phyloP scores from a whole-genome alignment of 768 basidiomycete species.

The Trametes villosa region DNA sequence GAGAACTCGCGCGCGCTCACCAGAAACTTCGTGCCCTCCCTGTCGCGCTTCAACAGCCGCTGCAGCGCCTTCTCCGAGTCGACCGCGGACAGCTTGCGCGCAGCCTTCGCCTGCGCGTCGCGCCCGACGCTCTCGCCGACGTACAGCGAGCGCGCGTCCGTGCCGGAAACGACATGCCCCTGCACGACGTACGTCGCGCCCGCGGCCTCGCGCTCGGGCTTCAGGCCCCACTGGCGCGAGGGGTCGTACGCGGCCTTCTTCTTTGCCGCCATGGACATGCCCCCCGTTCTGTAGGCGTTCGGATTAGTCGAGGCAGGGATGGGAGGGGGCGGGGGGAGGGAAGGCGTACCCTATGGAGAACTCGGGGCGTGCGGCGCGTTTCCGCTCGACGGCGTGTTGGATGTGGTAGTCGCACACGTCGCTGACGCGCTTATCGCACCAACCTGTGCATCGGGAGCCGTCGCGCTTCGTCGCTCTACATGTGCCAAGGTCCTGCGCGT shows the following conservation, averaged over 20 bases:
- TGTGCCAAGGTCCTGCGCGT: slow-evolving; percentile 84
- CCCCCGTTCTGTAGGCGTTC: slow-evolving; percentile 60
- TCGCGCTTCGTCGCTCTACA: slow-evolving; percentile 80
- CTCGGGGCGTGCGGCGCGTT: slow-evolving; percentile 80
- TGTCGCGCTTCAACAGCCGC: slow-evolving; percentile 63
- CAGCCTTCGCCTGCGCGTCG: slow-evolving; percentile 77
- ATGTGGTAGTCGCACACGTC: slow-evolving; percentile 94
- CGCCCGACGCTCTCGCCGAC: slow-evolving; percentile 76
- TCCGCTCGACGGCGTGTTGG: slow-evolving; percentile 74
- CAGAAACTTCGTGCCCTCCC: slow-evolving; percentile 68
- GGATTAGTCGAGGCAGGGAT: neutral
- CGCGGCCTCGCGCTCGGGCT: slow-evolving; percentile 49
- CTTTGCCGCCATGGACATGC: slow-evolving; percentile 58
- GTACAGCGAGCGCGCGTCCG: slow-evolving; percentile 47
- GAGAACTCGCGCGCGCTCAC: slow-evolving; percentile 59
- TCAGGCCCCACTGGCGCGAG: slow-evolving; percentile 73
- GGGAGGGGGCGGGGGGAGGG: neutral
- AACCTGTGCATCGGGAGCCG: slow-evolving; percentile 80
- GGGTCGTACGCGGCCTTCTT: slow-evolving; percentile 68
- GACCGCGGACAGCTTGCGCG: slow-evolving; percentile 58
- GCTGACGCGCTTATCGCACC: slow-evolving; percentile 89
- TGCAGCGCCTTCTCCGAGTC: slow-evolving; percentile 67
- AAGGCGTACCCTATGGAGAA: slow-evolving; percentile 75
- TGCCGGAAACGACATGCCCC: slow-evolving; percentile 71
- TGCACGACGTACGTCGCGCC: slow-evolving; percentile 78